phyloP scores from a whole-genome alignment of 2,329 filamentous ascomycete genomes.

The Paracamarosporium sp. region DNA sequence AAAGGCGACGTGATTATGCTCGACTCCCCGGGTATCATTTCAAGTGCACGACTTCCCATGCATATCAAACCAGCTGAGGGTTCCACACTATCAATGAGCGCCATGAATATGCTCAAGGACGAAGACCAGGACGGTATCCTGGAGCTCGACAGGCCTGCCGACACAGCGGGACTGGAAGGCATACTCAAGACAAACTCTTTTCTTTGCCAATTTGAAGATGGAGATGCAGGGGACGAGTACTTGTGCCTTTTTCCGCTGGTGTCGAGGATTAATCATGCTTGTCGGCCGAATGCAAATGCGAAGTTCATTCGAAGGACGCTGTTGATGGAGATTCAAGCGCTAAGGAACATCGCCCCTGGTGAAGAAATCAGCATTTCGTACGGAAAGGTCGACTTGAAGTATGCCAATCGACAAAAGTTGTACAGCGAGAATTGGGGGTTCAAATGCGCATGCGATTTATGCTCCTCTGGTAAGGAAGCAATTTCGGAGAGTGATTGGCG shows the following conservation, averaged over 20 bases:
- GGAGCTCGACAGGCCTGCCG: constrained; percentile 22
- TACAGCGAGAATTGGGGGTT: constrained; percentile 32
- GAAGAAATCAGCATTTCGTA: constrained; percentile 34
- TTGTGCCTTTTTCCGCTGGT: constrained; percentile 32
- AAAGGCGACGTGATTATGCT: constrained; percentile 26
- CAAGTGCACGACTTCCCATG: constrained; percentile 25
- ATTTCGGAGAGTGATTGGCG: constrained; percentile 27
- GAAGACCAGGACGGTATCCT: constrained; percentile 15
- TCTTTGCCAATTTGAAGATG: constrained; percentile 28
- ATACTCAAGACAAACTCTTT: constrained; percentile 34
- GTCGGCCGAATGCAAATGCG: constrained; percentile 29
- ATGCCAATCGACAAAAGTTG: constrained; percentile 22
- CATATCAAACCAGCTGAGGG: constrained; percentile 17
- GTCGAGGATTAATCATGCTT: constrained; percentile 33
- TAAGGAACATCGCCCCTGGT: constrained; percentile 23
- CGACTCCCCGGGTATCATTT: constrained; percentile 26
- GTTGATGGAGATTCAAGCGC: constrained; percentile 29
- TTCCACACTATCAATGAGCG: constrained; percentile 18
- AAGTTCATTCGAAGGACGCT: constrained; percentile 25
- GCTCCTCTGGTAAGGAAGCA: constrained; percentile 20
- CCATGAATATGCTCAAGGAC: constrained; percentile 14
- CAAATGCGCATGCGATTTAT: constrained; percentile 28
- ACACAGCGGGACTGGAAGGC: constrained; percentile 21
- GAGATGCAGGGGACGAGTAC: constrained; percentile 25
- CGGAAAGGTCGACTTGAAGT: constrained; percentile 24